Conservation (phyloP, 306 rosid species). For the Aeschynomene evenia region DNA sequence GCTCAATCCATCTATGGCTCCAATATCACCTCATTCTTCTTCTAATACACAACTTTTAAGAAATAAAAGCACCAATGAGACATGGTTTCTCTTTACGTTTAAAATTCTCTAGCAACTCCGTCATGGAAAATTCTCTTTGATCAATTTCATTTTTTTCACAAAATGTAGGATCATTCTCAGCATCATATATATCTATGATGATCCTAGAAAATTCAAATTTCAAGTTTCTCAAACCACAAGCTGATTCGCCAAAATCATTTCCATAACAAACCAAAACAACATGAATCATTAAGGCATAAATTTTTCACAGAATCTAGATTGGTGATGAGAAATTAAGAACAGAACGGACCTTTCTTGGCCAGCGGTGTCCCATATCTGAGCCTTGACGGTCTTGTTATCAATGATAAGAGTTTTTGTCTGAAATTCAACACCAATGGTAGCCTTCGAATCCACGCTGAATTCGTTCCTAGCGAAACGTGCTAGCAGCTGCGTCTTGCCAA, state of each 20-base stretch:
- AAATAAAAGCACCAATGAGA: not conserved
- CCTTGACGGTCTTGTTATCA: constrained; percentile 76
- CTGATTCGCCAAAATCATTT: constrained; percentile 6
- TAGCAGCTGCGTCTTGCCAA: constrained; percentile 86
- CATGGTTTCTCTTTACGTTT: not conserved
- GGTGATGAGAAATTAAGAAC: not conserved
- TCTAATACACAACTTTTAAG: not conserved
- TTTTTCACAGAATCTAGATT: not conserved
- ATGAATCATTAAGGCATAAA: too few species aligned
- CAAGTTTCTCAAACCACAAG: not conserved
- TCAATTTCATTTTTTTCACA: not conserved
- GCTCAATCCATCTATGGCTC: too few species aligned
- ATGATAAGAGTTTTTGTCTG: constrained; percentile 83
- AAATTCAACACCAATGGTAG: constrained; percentile 94
- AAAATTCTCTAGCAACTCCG: not conserved
- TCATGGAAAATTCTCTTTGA: not conserved
- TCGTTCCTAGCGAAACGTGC: constrained; percentile 82
- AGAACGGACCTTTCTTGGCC: constrained; percentile 80
- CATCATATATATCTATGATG: not conserved
- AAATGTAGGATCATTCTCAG: not conserved
- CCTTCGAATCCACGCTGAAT: constrained; percentile 77
- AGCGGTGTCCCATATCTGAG: constrained; percentile 97
- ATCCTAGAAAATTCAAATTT: not conserved
- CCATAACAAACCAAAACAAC: not conserved
- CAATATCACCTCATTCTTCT: too few species aligned